These are phyloP conservation scores for Raphanus sativus DNA, from an alignment of 345 rosid genomes.

Conservation along the genomic window DNA sequence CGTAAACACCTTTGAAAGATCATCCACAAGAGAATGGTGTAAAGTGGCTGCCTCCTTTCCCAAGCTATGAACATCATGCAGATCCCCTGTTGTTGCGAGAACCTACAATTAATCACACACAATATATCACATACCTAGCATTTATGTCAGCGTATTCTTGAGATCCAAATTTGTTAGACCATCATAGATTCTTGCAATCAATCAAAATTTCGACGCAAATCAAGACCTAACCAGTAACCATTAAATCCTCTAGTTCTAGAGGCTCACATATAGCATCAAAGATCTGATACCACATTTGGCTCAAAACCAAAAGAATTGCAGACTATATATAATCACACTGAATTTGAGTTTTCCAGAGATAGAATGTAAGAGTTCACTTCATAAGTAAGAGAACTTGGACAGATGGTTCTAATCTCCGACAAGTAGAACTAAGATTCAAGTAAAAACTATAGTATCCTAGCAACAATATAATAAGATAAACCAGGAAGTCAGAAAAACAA, in stretches of 20 bases:
- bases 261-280: constrained; percentile 4
- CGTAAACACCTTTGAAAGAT: constrained; percentile 71
- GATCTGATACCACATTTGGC: constrained; percentile 2
- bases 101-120: constrained; percentile 53
- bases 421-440: not conserved
- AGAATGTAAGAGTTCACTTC: constrained; percentile 3
- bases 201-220: constrained; percentile 5
- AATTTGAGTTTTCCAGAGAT: not conserved
- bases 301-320: constrained; percentile 4
- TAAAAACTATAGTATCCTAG: constrained; percentile 14
- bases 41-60: constrained; percentile 85
- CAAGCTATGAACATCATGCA: constrained; percentile 78
- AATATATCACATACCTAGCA: constrained; percentile 22
- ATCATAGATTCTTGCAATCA: not conserved
- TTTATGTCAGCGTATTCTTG: not conserved
- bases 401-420: constrained; percentile 8
- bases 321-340: not conserved
- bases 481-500: not conserved
- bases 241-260: constrained; percentile 6
- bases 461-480: constrained; percentile 13
- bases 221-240: constrained; percentile 12
- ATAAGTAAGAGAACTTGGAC: constrained; percentile 2
- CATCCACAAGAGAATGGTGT: constrained; percentile 71
- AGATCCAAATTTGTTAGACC: not conserved
- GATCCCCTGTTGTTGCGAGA: constrained; percentile 83